Percentiles rank a stretch among this genome's conserved stretches.
Evolutionary conservation across 441 rosid genomes (phyloP).

Genomic region (Rhodomyrtus psidioides): DNA sequence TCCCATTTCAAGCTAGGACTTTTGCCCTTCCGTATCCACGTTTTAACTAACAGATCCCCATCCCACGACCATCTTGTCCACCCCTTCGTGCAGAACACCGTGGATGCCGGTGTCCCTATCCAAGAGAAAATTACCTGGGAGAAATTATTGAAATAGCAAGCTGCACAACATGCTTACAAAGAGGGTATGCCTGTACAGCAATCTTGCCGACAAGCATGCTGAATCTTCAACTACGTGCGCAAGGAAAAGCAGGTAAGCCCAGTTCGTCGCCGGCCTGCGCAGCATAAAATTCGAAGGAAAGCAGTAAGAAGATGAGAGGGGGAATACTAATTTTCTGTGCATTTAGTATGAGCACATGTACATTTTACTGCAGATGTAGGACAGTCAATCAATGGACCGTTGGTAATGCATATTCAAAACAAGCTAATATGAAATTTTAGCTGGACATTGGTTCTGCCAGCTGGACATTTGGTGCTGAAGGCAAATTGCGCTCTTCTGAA

Average conservation of each 20-base stretch:
- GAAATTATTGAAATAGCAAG: neutral
- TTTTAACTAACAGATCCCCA: neutral
- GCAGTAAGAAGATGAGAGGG: neutral
- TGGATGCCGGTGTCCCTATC: neutral
- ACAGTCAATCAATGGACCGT: neutral
- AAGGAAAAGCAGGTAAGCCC: constrained; percentile 86
- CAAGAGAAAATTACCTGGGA: neutral
- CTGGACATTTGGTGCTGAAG: constrained; percentile 74
- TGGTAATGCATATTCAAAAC: neutral
- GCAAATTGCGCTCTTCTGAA: constrained; percentile 72
- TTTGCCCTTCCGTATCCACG: neutral
- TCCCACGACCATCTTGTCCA: neutral
- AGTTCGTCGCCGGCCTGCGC: constrained; percentile 76
- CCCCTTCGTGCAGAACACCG: neutral
- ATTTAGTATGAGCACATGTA: neutral
- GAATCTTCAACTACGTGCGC: constrained; percentile 52
- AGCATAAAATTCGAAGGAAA: constrained; percentile 6
- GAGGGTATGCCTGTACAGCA: constrained; percentile 1
- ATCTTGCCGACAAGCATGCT: neutral
- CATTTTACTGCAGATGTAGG: neutral
- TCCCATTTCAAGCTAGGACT: neutral
- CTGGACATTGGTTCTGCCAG: constrained; percentile 54
- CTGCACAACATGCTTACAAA: neutral
- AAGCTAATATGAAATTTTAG: constrained; percentile 19
- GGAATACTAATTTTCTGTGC: neutral